phyloP scores from a whole-genome alignment of 2,329 filamentous ascomycete species.

The Trichoderma atroviride region DNA sequence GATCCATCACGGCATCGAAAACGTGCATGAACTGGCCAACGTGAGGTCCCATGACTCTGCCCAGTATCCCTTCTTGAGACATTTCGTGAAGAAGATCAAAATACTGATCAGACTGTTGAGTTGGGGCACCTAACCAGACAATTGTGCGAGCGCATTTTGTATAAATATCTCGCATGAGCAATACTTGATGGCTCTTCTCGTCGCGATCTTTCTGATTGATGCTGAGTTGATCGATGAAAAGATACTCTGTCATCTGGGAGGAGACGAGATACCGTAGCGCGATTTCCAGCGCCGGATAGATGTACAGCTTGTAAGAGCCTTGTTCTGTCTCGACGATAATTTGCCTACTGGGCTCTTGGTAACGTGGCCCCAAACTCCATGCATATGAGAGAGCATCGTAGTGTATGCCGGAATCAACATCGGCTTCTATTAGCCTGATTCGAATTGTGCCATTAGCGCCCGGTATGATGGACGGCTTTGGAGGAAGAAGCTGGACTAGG shows the following conservation, averaged over 20 bases:
- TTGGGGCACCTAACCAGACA: constrained; percentile 37
- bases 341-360: constrained; percentile 30
- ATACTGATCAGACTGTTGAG: constrained; percentile 31
- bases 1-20: constrained; percentile 38
- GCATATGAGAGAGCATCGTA: constrained; percentile 40
- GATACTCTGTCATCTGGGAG: constrained; percentile 8
- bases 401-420: constrained; percentile 26
- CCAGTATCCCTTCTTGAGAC: constrained; percentile 30
- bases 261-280: constrained; percentile 34
- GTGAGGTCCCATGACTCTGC: constrained; percentile 34
- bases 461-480: constrained; percentile 29
- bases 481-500: constrained; percentile 33
- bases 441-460: constrained; percentile 33
- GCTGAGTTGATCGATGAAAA: constrained; percentile 41
- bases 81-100: constrained; percentile 31
- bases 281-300: constrained; percentile 37
- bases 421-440: constrained; percentile 35
- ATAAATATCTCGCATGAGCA: constrained; percentile 39
- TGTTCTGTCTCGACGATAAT: constrained; percentile 33
- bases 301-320: constrained; percentile 29
- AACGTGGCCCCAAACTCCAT: constrained; percentile 32
- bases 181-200: constrained; percentile 37
- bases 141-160: constrained; percentile 30
- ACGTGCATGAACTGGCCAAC: constrained; percentile 32
- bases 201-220: constrained; percentile 36